A percentile compares a stretch with the other conserved stretches of the same genome.
Conservation (phyloP, 1,284 basidiomycete species). For the Pisolithus thermaeus region DNA sequence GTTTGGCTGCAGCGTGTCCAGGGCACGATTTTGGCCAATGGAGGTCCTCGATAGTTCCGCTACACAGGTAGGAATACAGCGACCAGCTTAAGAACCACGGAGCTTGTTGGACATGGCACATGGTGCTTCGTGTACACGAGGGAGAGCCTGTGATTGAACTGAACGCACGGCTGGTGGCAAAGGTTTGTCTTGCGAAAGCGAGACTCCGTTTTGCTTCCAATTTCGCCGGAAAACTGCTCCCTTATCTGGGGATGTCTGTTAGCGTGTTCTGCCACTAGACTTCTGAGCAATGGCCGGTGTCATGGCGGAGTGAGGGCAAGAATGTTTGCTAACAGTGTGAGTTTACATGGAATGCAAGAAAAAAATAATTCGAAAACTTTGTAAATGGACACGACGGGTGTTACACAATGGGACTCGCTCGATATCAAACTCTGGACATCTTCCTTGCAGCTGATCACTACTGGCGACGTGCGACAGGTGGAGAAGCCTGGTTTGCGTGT, state of each 20-base stretch:
- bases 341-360: constrained; percentile 26
- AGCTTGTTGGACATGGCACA: not conserved
- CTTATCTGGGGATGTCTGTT: not conserved
- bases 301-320: constrained; percentile 27
- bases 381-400: constrained; percentile 5
- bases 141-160: not conserved
- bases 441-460: not conserved
- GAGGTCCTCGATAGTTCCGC: no score
- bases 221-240: not conserved
- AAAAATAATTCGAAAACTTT: constrained; percentile 26
- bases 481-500: not conserved
- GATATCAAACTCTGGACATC: no score
- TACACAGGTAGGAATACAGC: no score
- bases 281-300: constrained; percentile 9
- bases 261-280: constrained; percentile 1
- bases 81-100: no score
- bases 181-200: not conserved
- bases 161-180: not conserved
- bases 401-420: no score
- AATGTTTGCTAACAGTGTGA: constrained; percentile 24
- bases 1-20: no score
- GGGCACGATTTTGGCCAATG: no score
- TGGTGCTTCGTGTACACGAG: not conserved
- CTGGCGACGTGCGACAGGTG: not conserved
- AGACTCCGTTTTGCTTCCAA: not conserved